Percentiles rank a stretch among this genome's conserved stretches.
Evolutionary conservation across 257 asterid species (phyloP).

Genomic region (Solanum paucissectum): DNA sequence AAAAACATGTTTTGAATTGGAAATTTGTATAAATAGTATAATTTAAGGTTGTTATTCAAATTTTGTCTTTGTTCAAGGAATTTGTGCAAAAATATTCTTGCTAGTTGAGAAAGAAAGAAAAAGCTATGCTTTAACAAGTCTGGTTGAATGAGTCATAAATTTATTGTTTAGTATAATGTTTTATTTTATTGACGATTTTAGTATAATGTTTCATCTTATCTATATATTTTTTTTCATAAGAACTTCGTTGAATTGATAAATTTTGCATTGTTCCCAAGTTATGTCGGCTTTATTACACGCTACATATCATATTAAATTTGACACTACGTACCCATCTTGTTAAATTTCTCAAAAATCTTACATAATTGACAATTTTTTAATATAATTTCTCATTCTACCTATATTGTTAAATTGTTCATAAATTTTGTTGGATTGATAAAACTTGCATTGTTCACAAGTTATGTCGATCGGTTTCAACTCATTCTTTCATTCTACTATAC

Average conservation of each 20-base stretch:
- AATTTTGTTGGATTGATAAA: fast-evolving
- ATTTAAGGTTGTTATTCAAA: background rate
- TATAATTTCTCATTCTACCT: background rate
- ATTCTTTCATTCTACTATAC: too few relatives aligned
- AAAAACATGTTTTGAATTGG: background rate
- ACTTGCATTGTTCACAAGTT: background rate
- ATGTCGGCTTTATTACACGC: too few relatives aligned
- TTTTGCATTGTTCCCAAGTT: too few relatives aligned
- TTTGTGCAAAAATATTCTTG: background rate
- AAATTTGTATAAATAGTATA: background rate
- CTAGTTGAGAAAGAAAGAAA: background rate
- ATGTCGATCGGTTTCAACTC: background rate
- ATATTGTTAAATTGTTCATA: background rate
- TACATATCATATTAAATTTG: background rate
- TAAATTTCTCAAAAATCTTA: background rate
- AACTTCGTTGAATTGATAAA: too few relatives aligned
- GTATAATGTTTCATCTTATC: background rate
- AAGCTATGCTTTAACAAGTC: background rate
- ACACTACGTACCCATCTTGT: fast-evolving
- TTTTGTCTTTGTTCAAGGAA: background rate
- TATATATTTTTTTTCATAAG: too few relatives aligned
- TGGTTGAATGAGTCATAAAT: background rate
- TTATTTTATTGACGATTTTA: background rate
- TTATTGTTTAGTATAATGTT: background rate
- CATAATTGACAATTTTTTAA: background rate